phyloP scores from a whole-genome alignment of 768 basidiomycete genomes.

The Hypholoma sublateritium region DNA sequence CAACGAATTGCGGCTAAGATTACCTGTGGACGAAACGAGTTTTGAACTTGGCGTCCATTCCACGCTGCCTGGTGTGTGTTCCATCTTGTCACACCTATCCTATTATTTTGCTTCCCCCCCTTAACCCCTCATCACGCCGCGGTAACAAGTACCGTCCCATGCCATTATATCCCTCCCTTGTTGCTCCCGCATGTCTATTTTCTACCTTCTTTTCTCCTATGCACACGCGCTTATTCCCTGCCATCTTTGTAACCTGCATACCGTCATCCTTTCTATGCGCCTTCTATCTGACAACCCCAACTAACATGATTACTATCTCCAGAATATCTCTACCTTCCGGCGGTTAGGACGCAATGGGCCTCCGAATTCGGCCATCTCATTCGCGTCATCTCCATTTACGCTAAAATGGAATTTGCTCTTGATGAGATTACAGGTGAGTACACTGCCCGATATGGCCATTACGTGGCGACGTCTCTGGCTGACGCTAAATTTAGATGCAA shows the following conservation, averaged over 20 bases:
- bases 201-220: constrained; percentile 17
- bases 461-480: constrained; percentile 7
- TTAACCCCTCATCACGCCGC: constrained; percentile 12
- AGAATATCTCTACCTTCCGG: constrained; percentile 72
- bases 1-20: constrained; percentile 54
- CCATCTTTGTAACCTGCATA: neutral
- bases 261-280: constrained; percentile 16
- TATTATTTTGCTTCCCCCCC: constrained; percentile 14
- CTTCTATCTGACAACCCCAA: constrained; percentile 17
- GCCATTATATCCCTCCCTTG: constrained; percentile 15
- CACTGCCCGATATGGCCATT: constrained; percentile 5
- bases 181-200: constrained; percentile 18
- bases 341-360: constrained; percentile 57
- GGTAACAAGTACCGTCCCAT: constrained; percentile 15
- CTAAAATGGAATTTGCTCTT: constrained; percentile 56
- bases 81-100: constrained; percentile 13
- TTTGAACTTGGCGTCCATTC: constrained; percentile 72
- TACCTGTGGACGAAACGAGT: constrained; percentile 81
- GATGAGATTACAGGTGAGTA: constrained; percentile 49
- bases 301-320: constrained; percentile 19
- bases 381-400: constrained; percentile 64
- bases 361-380: constrained; percentile 80
- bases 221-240: constrained; percentile 21
- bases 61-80: constrained; percentile 47
- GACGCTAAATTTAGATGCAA: constrained; percentile 30